phyloP scores from a whole-genome alignment of 805 yeast species.

The Myxozyma melibiosi region DNA sequence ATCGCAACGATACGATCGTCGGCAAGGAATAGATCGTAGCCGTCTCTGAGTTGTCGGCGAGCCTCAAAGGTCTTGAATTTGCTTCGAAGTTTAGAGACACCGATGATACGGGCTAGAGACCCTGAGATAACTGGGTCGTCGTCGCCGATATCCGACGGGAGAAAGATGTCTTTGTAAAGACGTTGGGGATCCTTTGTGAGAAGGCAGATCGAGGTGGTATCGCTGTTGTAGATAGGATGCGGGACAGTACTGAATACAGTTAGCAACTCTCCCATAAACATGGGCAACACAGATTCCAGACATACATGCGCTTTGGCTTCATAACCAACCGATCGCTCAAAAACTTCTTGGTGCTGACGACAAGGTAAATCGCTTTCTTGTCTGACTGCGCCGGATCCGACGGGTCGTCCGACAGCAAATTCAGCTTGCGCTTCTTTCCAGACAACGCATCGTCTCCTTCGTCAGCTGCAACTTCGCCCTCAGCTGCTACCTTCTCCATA shows the following conservation, averaged over 20 bases:
- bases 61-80: conserved; percentile 88
- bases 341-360: conserved; percentile 65
- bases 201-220: conserved; percentile 59
- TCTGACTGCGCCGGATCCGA: conserved; percentile 47
- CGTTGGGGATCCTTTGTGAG: conserved; percentile 69
- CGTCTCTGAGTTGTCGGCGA: conserved; percentile 68
- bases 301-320: conserved; percentile 46
- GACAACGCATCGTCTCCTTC: conserved; percentile 34
- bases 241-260: conserved; percentile 41
- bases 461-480: conserved; percentile 33
- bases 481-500: conserved; percentile 40
- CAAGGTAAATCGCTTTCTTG: conserved; percentile 51
- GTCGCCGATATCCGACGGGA: conserved; percentile 34
- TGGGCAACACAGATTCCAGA: not conserved
- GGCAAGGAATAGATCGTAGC: conserved; percentile 75
- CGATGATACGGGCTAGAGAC: conserved; percentile 54
- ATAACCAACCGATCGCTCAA: conserved; percentile 57
- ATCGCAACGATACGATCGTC: conserved; percentile 81
- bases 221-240: conserved; percentile 52
- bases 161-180: conserved; percentile 44
- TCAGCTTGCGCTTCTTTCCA: conserved; percentile 43
- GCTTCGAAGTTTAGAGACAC: conserved; percentile 76
- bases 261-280: not conserved
- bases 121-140: conserved; percentile 34
- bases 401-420: conserved; percentile 62